phyloP scores from a whole-genome alignment of 1,284 basidiomycete genomes.

The Cystobasidium sp. region DNA sequence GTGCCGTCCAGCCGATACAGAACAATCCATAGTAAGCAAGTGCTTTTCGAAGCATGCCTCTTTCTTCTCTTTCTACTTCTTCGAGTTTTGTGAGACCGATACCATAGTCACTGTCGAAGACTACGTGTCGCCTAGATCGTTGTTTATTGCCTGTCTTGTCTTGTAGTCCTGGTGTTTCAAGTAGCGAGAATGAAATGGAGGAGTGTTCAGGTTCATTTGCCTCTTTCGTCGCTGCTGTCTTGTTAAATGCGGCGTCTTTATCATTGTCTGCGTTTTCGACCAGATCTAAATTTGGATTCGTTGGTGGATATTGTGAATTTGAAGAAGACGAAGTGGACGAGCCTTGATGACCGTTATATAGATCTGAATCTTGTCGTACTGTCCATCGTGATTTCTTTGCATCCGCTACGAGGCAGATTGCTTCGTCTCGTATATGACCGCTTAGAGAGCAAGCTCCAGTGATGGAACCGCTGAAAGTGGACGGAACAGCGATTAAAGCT shows the following conservation, averaged over 20 bases:
- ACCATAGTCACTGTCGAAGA: neutral
- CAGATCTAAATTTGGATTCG: neutral
- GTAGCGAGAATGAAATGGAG: neutral
- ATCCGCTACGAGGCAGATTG: conserved; percentile 24
- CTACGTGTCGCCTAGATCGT: conserved; percentile 12
- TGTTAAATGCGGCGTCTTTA: too few relatives aligned
- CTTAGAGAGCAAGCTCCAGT: conserved; percentile 22
- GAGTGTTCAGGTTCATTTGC: conserved; percentile 5
- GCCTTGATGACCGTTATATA: neutral
- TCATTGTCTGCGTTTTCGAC: neutral
- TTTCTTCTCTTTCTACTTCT: neutral
- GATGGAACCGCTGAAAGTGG: conserved; percentile 21
- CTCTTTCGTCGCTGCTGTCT: neutral
- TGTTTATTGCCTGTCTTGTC: neutral
- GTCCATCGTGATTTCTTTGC: conserved; percentile 28
- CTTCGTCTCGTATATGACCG: conserved; percentile 13
- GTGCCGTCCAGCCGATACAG: neutral
- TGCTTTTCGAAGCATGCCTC: neutral
- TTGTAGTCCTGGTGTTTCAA: neutral
- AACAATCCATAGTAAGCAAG: neutral
- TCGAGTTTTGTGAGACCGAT: neutral
- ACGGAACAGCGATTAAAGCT: neutral
- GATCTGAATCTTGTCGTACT: conserved; percentile 12
- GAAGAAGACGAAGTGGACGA: neutral
- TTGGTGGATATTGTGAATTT: conserved; percentile 2